Evolutionary conservation across 1,284 basidiomycete genomes (phyloP).

Genomic region (Pulchroboletus neoregius): DNA sequence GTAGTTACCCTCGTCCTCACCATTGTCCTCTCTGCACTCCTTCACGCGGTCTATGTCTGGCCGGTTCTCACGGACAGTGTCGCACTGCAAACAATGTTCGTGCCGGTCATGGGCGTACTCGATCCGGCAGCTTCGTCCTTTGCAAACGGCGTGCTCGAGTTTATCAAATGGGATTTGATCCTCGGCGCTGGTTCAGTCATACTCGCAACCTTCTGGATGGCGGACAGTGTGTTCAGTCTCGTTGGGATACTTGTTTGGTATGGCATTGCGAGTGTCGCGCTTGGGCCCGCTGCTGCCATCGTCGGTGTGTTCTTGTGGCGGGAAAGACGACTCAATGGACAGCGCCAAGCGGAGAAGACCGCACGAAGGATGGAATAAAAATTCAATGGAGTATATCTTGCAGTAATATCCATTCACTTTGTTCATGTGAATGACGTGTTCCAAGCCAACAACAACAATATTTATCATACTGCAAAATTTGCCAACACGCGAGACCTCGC

Average conservation of each 20-base stretch:
- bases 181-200: constrained; percentile 36
- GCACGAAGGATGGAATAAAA: constrained; percentile 5
- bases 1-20: constrained; percentile 28
- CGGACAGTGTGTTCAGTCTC: constrained; percentile 17
- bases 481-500: no score
- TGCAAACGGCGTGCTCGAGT: constrained; percentile 31
- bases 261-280: constrained; percentile 28
- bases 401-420: constrained; percentile 15
- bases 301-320: constrained; percentile 42
- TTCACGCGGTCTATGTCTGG: constrained; percentile 38
- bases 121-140: constrained; percentile 19
- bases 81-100: constrained; percentile 24
- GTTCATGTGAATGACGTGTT: no score
- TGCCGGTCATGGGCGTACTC: constrained; percentile 29
- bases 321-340: constrained; percentile 32
- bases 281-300: constrained; percentile 46
- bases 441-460: no score
- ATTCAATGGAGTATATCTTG: not conserved
- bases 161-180: constrained; percentile 45
- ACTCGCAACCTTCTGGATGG: constrained; percentile 44
- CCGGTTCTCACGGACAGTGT: constrained; percentile 27
- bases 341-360: not conserved
- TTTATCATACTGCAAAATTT: no score
- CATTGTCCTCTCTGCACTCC: constrained; percentile 34
- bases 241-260: constrained; percentile 37